Conservation (phyloP, 2,329 filamentous ascomycete genomes). For the Arthroderma sp. region DNA sequence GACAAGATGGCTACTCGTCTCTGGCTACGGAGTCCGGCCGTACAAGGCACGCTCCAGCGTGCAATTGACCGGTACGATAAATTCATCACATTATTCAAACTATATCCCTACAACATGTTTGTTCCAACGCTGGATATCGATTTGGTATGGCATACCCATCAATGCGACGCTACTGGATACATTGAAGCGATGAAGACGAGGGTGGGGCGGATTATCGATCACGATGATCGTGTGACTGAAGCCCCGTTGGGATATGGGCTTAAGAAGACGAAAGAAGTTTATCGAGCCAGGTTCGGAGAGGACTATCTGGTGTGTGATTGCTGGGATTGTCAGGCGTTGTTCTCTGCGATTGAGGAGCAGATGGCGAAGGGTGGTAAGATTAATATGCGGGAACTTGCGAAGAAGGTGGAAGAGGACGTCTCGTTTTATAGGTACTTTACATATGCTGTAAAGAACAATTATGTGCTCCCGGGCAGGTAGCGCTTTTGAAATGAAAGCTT, state of each 20-base stretch:
- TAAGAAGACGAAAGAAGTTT: constrained; percentile 19
- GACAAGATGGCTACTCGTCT: constrained; percentile 30
- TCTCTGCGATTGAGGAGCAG: neutral
- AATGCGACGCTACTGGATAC: constrained; percentile 23
- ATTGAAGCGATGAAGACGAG: constrained; percentile 5
- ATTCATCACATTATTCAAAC: constrained; percentile 25
- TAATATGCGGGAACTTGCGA: too few relatives aligned
- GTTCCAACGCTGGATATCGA: constrained; percentile 34
- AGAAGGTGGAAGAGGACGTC: too few relatives aligned
- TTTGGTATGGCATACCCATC: constrained; percentile 34
- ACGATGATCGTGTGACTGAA: constrained; percentile 27
- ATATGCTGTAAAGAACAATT: too few relatives aligned
- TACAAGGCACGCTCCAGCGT: constrained; percentile 23
- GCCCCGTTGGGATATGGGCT: constrained; percentile 17
- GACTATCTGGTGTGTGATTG: constrained; percentile 23
- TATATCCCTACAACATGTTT: constrained; percentile 17
- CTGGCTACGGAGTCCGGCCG: constrained; percentile 28
- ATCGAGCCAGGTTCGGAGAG: constrained; percentile 20
- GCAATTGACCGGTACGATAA: constrained; percentile 27
- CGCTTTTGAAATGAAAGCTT: too few relatives aligned
- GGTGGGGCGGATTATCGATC: constrained; percentile 22
- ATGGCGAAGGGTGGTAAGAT: too few relatives aligned
- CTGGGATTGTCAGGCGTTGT: constrained; percentile 3
- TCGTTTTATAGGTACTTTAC: too few relatives aligned
- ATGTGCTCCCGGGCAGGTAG: too few relatives aligned